Evolutionary conservation across 108 stramenopile species (phyloP).

Genomic region (Asterionellopsis glacialis): DNA sequence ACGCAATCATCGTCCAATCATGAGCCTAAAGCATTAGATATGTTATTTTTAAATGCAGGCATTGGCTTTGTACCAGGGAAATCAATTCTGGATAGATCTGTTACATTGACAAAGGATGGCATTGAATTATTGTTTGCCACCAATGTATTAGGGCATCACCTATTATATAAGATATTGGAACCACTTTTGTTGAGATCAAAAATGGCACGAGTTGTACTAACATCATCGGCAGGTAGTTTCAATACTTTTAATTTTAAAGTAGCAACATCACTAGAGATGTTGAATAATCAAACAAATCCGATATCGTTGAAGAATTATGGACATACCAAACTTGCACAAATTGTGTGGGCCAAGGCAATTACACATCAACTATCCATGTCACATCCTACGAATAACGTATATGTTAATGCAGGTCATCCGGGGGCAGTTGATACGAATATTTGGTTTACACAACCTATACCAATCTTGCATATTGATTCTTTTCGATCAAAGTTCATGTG

Average conservation of each 20-base stretch:
- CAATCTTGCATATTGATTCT: conserved; percentile 2
- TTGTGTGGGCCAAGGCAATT: conserved; percentile 38
- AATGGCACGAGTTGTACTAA: conserved; percentile 39
- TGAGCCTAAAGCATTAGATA: conserved; percentile 19
- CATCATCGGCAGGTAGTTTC: conserved; percentile 34
- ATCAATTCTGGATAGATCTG: conserved; percentile 4
- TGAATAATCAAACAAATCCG: conserved; percentile 24
- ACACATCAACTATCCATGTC: conserved; percentile 24
- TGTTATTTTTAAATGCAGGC: conserved; percentile 61
- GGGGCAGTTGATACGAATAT: conserved; percentile 28
- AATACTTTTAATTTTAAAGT: conserved; percentile 21
- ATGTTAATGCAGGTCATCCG: conserved; percentile 45
- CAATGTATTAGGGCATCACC: conserved; percentile 51
- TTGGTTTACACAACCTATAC: conserved; percentile 2
- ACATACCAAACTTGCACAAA: conserved; percentile 52
- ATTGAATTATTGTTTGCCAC: conserved; percentile 46
- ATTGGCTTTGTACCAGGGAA: conserved; percentile 6
- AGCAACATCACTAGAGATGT: conserved; percentile 31
- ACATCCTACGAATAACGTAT: conserved; percentile 16
- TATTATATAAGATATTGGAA: conserved; percentile 42
- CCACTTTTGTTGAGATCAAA: conserved; percentile 14
- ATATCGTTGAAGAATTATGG: conserved; percentile 15
- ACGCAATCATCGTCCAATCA: background rate
- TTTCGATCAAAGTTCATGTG: conserved; percentile 27
- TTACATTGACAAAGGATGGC: conserved; percentile 26